phyloP scores from a whole-genome alignment of 352 stramenopile species.

The Pythium coloratum region DNA sequence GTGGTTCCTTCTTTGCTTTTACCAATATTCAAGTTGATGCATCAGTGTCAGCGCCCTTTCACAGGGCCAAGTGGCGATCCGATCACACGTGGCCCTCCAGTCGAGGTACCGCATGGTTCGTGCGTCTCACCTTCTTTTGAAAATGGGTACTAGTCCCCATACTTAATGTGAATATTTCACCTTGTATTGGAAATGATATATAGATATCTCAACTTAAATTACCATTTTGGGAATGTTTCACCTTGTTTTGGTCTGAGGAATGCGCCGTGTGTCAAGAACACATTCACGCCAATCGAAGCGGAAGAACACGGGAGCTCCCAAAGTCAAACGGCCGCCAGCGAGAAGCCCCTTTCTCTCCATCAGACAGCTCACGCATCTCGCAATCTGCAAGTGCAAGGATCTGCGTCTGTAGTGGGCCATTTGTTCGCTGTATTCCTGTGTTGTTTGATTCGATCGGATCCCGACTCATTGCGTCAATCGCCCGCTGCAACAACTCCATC shows the following conservation, averaged over 20 bases:
- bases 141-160: background rate
- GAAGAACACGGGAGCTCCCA: slow-evolving; percentile 17
- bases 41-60: slow-evolving; percentile 23
- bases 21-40: slow-evolving; percentile 25
- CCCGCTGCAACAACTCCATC: background rate
- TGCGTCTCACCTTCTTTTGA: background rate
- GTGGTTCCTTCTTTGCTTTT: background rate
- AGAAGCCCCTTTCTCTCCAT: slow-evolving; percentile 1
- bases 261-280: slow-evolving; percentile 19
- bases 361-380: background rate
- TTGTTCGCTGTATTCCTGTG: slow-evolving; percentile 1
- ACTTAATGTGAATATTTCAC: background rate
- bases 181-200: slow-evolving; percentile 15
- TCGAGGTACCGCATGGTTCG: background rate
- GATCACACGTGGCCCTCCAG: background rate
- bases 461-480: background rate
- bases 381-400: slow-evolving; percentile 4
- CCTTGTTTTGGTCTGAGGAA: slow-evolving; percentile 17
- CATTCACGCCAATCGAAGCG: slow-evolving; percentile 26
- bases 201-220: background rate
- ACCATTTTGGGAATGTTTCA: slow-evolving; percentile 6
- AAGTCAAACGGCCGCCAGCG: background rate
- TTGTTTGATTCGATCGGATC: background rate
- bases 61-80: slow-evolving; percentile 4
- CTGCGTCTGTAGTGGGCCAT: slow-evolving; percentile 3